Evolutionary conservation across 1,284 basidiomycete genomes (phyloP), one percentile per base, ranked within the genome.

Genomic region (Golubevia sp.): DNA sequence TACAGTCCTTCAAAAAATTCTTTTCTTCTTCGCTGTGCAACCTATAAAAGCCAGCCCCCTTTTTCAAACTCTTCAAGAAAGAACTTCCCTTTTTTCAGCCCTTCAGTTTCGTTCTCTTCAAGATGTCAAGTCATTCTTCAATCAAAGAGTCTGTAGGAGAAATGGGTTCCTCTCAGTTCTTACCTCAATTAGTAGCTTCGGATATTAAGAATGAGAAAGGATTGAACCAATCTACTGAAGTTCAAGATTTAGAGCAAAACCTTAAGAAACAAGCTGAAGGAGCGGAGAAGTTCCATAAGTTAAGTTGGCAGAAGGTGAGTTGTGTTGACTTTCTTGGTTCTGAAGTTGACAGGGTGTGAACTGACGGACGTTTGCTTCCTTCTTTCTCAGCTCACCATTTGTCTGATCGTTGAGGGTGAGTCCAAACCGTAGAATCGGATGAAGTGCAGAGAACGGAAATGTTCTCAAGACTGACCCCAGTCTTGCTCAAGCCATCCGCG

Each of bases 301-400:
- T 77, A 48, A 70, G 71, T 20, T 77, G 74, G 74, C 64, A 70
- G 56, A 70, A 74, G 60, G 63, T 77, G 49, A 72, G n/a, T n/a
- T n/a, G n/a, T n/a, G n/a, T n/a, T n/a, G n/a, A n/a, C n/a, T n/a
- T n/a, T n/a, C n/a, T n/a, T n/a, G n/a, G n/a, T n/a, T n/a, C n/a
- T n/a, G n/a, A n/a, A n/a, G n/a, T n/a, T n/a, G n/a, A n/a, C n/a
- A n/a, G n/a, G n/a, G n/a, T n/a, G n/a, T n/a, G n/a, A n/a, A n/a
- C n/a, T n/a, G n/a, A n/a, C n/a, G n/a, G n/a, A n/a, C n/a, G n/a
- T n/a, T n/a, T n/a, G n/a, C n/a, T n/a, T n/a, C n/a, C n/a, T n/a
- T n/a, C n/a, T n/a, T n/a, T n/a, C n/a, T n/a, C n/a, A n/a, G n/a
- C n/a, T n/a, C n/a, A 44, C 38, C 38, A 44, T 44, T 44, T 44